Evolutionary conservation across 805 yeast species (phyloP), one percentile per base, ranked within the genome.

Genomic region (Suhomyces sp.): DNA sequence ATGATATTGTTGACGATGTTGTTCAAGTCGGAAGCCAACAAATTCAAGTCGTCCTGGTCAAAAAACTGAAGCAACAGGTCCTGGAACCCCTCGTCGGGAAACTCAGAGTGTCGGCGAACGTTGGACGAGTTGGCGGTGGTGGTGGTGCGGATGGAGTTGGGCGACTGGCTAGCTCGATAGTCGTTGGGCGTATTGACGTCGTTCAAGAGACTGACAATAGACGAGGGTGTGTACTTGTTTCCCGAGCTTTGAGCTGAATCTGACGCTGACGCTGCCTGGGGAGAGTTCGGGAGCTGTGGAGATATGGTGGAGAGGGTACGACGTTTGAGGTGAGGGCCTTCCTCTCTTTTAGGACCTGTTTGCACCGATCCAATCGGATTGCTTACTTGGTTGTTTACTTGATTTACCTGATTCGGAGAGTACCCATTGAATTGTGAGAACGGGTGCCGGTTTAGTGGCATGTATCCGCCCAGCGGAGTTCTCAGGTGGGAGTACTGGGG

Each of bases 1-100:
- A 74, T 72, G 47, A 74, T 71, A 49, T 68, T 67, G 35, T 62
- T 68, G 17, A 74, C 79, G 49, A 75, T 62, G 55, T 74, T 72
- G 57, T 72, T 75, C 49, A 75, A 58, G 49, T 75, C 78, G 7
- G 64, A 53, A 0, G 79, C 78, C 15, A 75, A 57, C 9, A 71
- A 44, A 40, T 72, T 63, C 49, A 75, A 63, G 53, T 74, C 79
- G 12, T 65, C 65, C 26, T 60, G 63, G 49, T 64, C 62, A 46
- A 61, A 66, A 22, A 51, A 53, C 46, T 42, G 57, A 5, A 52
- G 48, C 44, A 52, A 52, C 31, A 38, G 42, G 24, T 38, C 42
- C n/a, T 38, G 42, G 15, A 9, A 48, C 49, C n/a, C 22, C n/a
- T 38, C 42, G 12, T 15, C 23, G 4, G 15, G 42, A 17, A 17